Conservation (phyloP, 2,329 filamentous ascomycete species). For the Achaetomium macrosporum region DNA sequence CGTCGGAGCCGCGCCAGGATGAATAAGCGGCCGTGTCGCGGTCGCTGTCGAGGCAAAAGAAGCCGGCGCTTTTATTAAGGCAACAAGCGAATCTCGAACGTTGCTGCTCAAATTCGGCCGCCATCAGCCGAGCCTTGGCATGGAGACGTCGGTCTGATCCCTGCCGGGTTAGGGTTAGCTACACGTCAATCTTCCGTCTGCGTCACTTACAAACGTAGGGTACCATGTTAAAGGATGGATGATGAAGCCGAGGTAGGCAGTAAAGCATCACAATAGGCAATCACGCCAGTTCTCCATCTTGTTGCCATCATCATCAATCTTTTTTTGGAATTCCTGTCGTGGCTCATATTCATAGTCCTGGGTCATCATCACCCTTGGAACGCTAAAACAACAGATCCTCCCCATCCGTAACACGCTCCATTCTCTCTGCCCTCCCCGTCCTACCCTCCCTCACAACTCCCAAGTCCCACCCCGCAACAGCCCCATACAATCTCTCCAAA, state of each 20-base stretch:
- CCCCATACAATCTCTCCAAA: conserved; percentile 28
- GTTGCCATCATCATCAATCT: no score
- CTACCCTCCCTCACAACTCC: neutral
- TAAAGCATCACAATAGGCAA: no score
- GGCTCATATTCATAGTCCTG: no score
- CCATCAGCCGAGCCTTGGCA: conserved; percentile 15
- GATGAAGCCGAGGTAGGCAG: no score
- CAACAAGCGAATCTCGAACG: neutral
- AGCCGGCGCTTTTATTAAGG: no score
- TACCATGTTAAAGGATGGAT: no score
- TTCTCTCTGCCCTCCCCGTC: neutral
- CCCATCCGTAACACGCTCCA: neutral
- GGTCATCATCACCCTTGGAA: no score
- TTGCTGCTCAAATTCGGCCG: conserved; percentile 16
- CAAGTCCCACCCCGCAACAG: conserved; percentile 31
- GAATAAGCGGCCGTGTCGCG: neutral
- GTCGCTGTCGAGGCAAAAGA: neutral
- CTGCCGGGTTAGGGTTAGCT: conserved; percentile 4
- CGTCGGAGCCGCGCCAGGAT: neutral
- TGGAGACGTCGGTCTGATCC: neutral
- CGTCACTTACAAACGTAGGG: no score
- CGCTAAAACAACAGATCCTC: conserved; percentile 9
- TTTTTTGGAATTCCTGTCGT: no score
- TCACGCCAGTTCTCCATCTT: no score
- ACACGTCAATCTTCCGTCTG: no score